These are phyloP conservation scores for Bruguiera parviflora DNA, from an alignment of 345 rosid genomes.

Conservation along the genomic window DNA sequence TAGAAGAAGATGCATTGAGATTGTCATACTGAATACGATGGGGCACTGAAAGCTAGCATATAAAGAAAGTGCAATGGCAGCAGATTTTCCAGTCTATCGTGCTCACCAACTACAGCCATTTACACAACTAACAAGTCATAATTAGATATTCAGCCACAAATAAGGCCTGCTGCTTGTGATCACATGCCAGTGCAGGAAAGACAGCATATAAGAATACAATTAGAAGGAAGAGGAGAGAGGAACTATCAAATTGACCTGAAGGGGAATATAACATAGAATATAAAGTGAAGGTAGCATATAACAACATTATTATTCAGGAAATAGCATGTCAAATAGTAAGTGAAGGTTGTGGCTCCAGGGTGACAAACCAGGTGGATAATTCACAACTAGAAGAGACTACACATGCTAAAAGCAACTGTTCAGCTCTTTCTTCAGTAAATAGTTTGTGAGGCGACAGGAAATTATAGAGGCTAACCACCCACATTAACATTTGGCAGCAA, in stretches of 20 bases:
- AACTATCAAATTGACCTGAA: neutral
- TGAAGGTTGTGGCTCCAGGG: neutral
- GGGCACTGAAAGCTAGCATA: neutral
- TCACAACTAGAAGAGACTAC: constrained; percentile 5
- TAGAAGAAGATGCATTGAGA: neutral
- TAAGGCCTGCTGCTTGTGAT: neutral
- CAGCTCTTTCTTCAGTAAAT: neutral
- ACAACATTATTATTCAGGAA: too few species aligned
- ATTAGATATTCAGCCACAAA: constrained; percentile 4
- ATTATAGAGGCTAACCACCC: neutral
- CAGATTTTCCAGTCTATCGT: neutral
- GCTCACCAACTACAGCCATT: constrained; percentile 1
- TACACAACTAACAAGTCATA: neutral
- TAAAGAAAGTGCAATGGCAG: neutral
- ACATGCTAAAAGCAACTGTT: constrained; percentile 10
- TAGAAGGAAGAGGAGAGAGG: neutral
- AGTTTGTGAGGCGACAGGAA: neutral
- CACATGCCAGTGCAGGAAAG: neutral
- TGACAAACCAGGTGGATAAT: constrained; percentile 13
- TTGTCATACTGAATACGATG: neutral
- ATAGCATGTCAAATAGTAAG: too few species aligned
- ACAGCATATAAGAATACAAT: neutral
- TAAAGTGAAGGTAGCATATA: neutral
- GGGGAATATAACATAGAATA: constrained; percentile 10
- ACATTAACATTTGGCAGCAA: neutral